Evolutionary conservation across 2,329 filamentous ascomycete species (phyloP).

Genomic region (Pyrenophora graminea): DNA sequence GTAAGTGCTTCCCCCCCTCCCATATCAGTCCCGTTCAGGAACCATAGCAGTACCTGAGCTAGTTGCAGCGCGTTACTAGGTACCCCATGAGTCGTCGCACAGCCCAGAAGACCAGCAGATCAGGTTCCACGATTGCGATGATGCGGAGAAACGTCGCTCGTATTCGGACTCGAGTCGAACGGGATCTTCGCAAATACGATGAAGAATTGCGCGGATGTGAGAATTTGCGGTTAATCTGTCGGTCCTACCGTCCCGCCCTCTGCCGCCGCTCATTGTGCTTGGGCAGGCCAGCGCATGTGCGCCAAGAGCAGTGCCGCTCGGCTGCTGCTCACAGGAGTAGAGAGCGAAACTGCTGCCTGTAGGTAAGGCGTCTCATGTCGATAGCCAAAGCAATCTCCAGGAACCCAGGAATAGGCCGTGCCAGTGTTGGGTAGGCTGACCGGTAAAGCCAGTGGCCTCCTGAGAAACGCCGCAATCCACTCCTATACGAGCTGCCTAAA

Average conservation of each 20-base stretch:
- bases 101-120: background rate
- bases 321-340: background rate
- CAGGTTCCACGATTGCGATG: background rate
- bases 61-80: no score
- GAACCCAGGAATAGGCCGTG: conserved; percentile 18
- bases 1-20: no score
- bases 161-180: conserved; percentile 1
- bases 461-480: conserved; percentile 14
- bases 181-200: no score
- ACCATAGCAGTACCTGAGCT: no score
- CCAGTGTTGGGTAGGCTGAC: conserved; percentile 9
- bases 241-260: background rate
- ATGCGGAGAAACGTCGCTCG: conserved; percentile 5
- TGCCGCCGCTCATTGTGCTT: no score
- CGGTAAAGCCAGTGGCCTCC: conserved; percentile 13
- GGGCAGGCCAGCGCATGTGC: no score
- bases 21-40: no score
- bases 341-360: background rate
- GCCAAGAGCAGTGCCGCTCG: background rate
- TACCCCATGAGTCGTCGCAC: no score
- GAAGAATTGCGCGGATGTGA: no score
- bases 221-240: background rate
- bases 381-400: conserved; percentile 11
- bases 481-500: conserved; percentile 15
- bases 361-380: conserved; percentile 15